Evolutionary conservation across 2,329 filamentous ascomycete species (phyloP).

Genomic region (Phoma sp.): DNA sequence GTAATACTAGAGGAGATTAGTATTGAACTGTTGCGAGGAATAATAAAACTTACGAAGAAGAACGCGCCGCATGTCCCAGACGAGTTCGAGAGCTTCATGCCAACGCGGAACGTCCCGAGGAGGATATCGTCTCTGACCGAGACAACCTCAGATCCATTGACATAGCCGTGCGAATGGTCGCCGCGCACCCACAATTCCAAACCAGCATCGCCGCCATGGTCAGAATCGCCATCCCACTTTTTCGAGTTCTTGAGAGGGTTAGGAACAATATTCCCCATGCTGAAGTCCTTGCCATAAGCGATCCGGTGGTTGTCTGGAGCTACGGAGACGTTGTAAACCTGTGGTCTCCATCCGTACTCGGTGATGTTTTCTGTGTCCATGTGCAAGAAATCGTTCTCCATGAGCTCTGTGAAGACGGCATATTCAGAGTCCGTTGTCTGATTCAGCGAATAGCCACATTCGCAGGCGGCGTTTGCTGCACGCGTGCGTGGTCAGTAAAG

Average conservation of each 20-base stretch:
- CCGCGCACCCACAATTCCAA: constrained; percentile 48
- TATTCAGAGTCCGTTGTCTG: constrained; percentile 49
- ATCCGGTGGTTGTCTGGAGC: constrained; percentile 62
- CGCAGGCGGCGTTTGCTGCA: constrained; percentile 61
- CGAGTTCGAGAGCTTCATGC: constrained; percentile 66
- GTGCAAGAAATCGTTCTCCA: constrained; percentile 75
- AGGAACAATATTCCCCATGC: constrained; percentile 61
- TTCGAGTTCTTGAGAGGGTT: constrained; percentile 55
- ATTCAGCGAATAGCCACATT: constrained; percentile 72
- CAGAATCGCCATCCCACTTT: constrained; percentile 54
- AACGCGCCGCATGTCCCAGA: constrained; percentile 77
- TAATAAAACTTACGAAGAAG: constrained; percentile 68
- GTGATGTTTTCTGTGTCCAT: constrained; percentile 56
- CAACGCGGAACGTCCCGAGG: constrained; percentile 73
- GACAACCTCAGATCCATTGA: constrained; percentile 70
- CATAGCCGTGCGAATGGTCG: constrained; percentile 54
- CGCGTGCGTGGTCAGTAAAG: constrained; percentile 17
- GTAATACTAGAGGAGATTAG: constrained; percentile 63
- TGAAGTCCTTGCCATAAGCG: constrained; percentile 69
- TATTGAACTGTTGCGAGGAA: not conserved
- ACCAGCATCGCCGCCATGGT: constrained; percentile 50
- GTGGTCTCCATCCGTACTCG: constrained; percentile 64
- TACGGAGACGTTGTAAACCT: constrained; percentile 68
- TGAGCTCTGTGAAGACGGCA: constrained; percentile 68
- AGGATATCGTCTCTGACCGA: constrained; percentile 65